These are phyloP conservation scores for Psilocybe subaeruginosa DNA, from an alignment of 768 basidiomycete species.

Conservation along the genomic window DNA sequence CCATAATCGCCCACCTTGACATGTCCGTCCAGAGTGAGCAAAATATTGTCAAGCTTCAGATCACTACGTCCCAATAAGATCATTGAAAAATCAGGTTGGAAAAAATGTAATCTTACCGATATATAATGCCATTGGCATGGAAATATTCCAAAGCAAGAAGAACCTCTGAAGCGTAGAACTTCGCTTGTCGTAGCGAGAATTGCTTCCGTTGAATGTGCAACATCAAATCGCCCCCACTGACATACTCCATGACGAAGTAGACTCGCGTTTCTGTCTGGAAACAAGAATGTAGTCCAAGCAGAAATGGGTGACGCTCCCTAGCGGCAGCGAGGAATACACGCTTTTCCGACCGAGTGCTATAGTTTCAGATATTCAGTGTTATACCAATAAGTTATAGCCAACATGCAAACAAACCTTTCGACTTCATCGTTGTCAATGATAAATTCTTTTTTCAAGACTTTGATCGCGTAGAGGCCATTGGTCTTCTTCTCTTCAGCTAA, in stretches of 20 bases:
- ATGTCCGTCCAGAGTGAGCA: slow-evolving; percentile 95
- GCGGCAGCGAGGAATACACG: slow-evolving; percentile 98
- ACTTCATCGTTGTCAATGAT: slow-evolving; percentile 99
- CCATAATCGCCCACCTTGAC: slow-evolving; percentile 99
- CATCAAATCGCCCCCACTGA: slow-evolving; percentile 99
- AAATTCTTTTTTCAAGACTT: slow-evolving; percentile 99
- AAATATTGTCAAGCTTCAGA: slow-evolving; percentile 96
- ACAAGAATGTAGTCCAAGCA: slow-evolving; percentile 95
- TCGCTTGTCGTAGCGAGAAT: slow-evolving; percentile 97
- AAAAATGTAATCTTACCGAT: slow-evolving; percentile 57
- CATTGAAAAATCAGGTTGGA: neutral
- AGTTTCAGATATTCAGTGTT: neutral
- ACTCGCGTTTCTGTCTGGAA: slow-evolving; percentile 99
- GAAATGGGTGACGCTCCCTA: slow-evolving; percentile 94
- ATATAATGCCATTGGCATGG: slow-evolving; percentile 98
- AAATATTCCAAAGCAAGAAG: slow-evolving; percentile 96
- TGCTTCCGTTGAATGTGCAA: slow-evolving; percentile 99
- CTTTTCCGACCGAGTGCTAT: slow-evolving; percentile 97
- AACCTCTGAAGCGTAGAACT: slow-evolving; percentile 98
- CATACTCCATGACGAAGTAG: slow-evolving; percentile 99
- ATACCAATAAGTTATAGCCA: neutral
- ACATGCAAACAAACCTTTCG: slow-evolving; percentile 70
- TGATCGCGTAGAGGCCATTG: slow-evolving; percentile 93
- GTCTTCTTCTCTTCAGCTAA: slow-evolving; percentile 96
- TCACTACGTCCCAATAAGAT: slow-evolving; percentile 56